Base-by-base conservation (phyloP, 2,329 filamentous ascomycete genomes). In the Aspergillus piperis region DNA sequence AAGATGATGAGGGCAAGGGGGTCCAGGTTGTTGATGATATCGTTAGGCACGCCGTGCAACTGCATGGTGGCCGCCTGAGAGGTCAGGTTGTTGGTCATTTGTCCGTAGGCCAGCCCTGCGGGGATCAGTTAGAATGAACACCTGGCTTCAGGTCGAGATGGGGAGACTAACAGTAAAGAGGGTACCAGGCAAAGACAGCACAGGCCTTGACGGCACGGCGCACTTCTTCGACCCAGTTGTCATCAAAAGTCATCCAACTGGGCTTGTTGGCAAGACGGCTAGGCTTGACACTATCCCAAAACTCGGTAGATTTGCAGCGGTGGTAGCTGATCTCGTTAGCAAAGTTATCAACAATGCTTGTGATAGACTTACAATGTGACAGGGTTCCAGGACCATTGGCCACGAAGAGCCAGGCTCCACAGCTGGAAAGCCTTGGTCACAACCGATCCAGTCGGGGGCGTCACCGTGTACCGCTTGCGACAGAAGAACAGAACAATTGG, bases 141-240 rank as follows among this genome's bases (percentile, higher is more conserved):
- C 61, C 53, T 58, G 47, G 23, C 63, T 49, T 27, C 25, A 27
- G 25, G 25, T 27, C 25, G 6, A 27, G 32, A 57, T 41, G 53
- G 42, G 51, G 23, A 68, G 6, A 27, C 67, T 54, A 54, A 75
- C 75, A 78, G 68, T 78, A 83, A 21, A 82, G 68, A 7, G 80
- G 80, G 58, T 78, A 84, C 73, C 81, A 83, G 65, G 83, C 78
- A 74, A 90, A 92, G 50, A 91, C 88, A 63, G 85, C 81, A 78
- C 88, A 90, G 60, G 88, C 88, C 68, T 83, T 82, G 63, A 89
- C 78, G 62, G 88, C 89, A 75, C 89, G 86, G 58, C 82, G 82
- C 54, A 92, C 86, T 72, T 92, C 88, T 71, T 91, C 90, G 47
- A 93, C 90, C 89, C 90, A 93, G 55, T 85, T 84, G 67, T 93